phyloP scores from a whole-genome alignment of 495 filamentous ascomycete genomes.

The Tuber magnatum region DNA sequence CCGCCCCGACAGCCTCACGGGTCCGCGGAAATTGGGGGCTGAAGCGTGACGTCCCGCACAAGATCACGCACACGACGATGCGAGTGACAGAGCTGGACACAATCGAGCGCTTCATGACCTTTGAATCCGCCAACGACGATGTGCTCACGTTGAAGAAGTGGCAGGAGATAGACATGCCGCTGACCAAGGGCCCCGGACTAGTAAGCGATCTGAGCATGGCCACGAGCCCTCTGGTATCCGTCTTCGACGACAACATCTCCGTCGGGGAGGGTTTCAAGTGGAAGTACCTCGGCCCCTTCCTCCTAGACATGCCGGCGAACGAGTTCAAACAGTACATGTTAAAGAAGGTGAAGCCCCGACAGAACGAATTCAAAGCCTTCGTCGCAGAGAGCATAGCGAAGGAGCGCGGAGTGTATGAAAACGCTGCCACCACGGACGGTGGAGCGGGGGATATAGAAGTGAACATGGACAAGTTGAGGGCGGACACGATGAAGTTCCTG shows the following conservation, averaged over 20 bases:
- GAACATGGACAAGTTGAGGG: slow-evolving; percentile 26
- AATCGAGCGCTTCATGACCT: slow-evolving; percentile 85
- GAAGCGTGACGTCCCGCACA: slow-evolving; percentile 74
- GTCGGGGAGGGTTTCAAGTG: slow-evolving; percentile 47
- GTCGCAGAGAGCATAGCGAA: slow-evolving; percentile 47
- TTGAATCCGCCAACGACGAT: slow-evolving; percentile 74
- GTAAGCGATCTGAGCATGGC: background rate
- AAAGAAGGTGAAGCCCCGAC: slow-evolving; percentile 55
- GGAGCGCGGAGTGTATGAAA: background rate
- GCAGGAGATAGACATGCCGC: slow-evolving; percentile 66
- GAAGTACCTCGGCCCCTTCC: slow-evolving; percentile 76
- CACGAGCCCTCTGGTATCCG: slow-evolving; percentile 43
- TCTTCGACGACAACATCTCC: slow-evolving; percentile 51
- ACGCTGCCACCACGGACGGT: background rate
- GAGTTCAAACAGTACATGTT: slow-evolving; percentile 62
- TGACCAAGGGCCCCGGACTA: slow-evolving; percentile 40
- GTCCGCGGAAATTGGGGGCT: slow-evolving; percentile 85
- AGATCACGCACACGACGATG: slow-evolving; percentile 62
- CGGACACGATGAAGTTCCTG: slow-evolving; percentile 21
- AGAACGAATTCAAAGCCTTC: slow-evolving; percentile 56
- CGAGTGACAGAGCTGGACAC: slow-evolving; percentile 71
- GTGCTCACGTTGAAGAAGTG: slow-evolving; percentile 75
- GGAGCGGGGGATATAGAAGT: background rate
- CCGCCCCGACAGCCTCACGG: slow-evolving; percentile 68
- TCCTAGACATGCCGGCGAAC: slow-evolving; percentile 63